phyloP scores from a whole-genome alignment of 2,329 filamentous ascomycete species.

The Venturia effusa region DNA sequence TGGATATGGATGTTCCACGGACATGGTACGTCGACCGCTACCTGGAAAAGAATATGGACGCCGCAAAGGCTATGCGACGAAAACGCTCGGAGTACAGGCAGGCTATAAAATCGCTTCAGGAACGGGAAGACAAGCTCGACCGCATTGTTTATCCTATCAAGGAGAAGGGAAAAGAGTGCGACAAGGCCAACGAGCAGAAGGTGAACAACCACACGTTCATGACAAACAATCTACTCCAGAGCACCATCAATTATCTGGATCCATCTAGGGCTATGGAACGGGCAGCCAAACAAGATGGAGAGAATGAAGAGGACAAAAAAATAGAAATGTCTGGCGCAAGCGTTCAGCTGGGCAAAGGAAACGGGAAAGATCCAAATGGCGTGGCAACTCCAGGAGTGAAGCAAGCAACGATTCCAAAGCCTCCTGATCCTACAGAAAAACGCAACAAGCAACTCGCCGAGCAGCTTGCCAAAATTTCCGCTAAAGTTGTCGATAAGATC shows the following conservation, averaged over 20 bases:
- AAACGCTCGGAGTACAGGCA: conserved; percentile 24
- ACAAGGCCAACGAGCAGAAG: not conserved
- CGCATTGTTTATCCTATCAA: not conserved
- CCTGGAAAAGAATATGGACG: conserved; percentile 38
- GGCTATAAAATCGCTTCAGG: conserved; percentile 16
- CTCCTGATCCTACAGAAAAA: not conserved
- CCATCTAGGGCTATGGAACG: not conserved
- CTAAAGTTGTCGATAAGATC: not conserved
- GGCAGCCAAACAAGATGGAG: not conserved
- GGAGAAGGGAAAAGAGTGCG: not conserved
- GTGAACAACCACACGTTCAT: not conserved
- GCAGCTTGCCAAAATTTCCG: not conserved
- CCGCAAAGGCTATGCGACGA: conserved; percentile 37
- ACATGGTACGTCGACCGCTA: conserved; percentile 51
- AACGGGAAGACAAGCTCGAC: conserved; percentile 21
- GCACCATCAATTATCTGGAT: conserved; percentile 20
- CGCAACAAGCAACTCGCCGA: not conserved
- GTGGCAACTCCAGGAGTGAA: not conserved
- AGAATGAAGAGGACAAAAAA: not conserved
- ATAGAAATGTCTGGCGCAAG: not conserved
- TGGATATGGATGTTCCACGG: conserved; percentile 40
- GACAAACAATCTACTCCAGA: not conserved
- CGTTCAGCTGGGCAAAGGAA: not conserved
- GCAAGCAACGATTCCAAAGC: not conserved
- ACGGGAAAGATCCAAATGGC: not conserved